Evolutionary conservation across 2,329 filamentous ascomycete species (phyloP).

Genomic region (Teratosphaeria epicoccoides): DNA sequence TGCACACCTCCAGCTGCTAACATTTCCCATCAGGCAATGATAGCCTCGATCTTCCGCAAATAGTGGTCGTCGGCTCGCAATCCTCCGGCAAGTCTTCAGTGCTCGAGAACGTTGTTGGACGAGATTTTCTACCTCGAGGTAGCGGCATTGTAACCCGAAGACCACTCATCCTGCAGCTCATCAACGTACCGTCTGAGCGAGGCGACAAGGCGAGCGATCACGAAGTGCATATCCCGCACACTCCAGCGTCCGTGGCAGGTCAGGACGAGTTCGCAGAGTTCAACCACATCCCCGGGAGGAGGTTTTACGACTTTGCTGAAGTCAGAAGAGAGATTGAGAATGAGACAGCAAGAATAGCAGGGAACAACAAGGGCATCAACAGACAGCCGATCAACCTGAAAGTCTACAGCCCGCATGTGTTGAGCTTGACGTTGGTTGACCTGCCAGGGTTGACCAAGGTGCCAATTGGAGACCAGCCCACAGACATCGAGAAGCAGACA

Average conservation of each 20-base stretch:
- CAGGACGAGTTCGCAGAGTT: slow-evolving; percentile 85
- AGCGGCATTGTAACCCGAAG: slow-evolving; percentile 93
- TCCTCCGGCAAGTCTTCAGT: slow-evolving; percentile 98
- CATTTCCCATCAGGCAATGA: slow-evolving; percentile 62
- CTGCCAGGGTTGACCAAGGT: slow-evolving; percentile 92
- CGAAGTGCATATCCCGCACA: slow-evolving; percentile 60
- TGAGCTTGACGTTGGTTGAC: slow-evolving; percentile 93
- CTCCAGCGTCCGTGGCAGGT: slow-evolving; percentile 59
- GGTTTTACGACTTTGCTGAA: slow-evolving; percentile 82
- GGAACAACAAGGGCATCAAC: slow-evolving; percentile 97
- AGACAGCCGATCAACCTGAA: slow-evolving; percentile 96
- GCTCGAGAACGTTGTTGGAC: slow-evolving; percentile 94
- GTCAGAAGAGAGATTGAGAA: slow-evolving; percentile 96
- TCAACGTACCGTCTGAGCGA: slow-evolving; percentile 74
- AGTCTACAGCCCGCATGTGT: slow-evolving; percentile 92
- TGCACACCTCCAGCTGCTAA: neutral
- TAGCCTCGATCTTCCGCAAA: slow-evolving; percentile 92
- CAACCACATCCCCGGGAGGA: slow-evolving; percentile 81
- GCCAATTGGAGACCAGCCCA: slow-evolving; percentile 93
- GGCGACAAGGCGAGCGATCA: slow-evolving; percentile 59
- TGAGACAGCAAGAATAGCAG: slow-evolving; percentile 87
- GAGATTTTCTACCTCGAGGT: slow-evolving; percentile 91
- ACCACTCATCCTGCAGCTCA: slow-evolving; percentile 91
- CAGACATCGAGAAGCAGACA: slow-evolving; percentile 98
- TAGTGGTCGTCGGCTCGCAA: slow-evolving; percentile 97